A percentile compares a stretch with the other conserved stretches of the same genome.
These are phyloP conservation scores for Vicia faba DNA, from an alignment of 306 rosid species.

Conservation along the genomic window DNA sequence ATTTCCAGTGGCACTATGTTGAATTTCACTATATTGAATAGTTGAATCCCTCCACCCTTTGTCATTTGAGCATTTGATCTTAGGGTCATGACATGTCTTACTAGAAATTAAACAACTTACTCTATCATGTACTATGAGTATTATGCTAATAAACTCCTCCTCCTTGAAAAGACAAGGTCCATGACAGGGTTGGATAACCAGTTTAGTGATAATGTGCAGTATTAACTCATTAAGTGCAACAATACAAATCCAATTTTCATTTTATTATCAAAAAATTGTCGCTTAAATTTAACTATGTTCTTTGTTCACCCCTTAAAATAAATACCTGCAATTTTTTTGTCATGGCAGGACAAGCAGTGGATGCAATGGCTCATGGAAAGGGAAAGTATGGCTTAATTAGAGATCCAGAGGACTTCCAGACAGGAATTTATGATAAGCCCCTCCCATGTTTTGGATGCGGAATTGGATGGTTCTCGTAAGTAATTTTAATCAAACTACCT, in stretches of 20 bases:
- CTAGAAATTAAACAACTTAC: constrained; percentile 7
- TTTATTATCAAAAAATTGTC: not conserved
- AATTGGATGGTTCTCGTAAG: constrained; percentile 98
- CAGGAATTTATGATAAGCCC: constrained; percentile 78
- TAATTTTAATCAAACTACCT: constrained; percentile 28
- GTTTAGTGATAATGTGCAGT: constrained; percentile 7
- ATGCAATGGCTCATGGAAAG: constrained; percentile 54
- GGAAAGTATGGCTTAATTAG: constrained; percentile 67
- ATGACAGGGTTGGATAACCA: not conserved
- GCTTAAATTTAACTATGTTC: constrained; percentile 19
- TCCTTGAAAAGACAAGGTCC: not conserved
- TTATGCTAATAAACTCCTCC: constrained; percentile 18
- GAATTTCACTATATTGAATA: not conserved
- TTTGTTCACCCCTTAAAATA: constrained; percentile 16
- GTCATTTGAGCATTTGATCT: not conserved
- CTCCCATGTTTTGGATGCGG: constrained; percentile 99
- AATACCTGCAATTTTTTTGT: constrained; percentile 41
- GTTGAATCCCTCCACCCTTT: constrained; percentile 15
- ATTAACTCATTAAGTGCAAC: not conserved
- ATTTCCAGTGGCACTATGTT: constrained; percentile 8
- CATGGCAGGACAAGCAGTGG: constrained; percentile 63
- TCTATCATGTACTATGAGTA: not conserved
- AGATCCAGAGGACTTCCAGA: constrained; percentile 78
- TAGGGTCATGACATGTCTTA: not conserved
- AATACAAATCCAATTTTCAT: not conserved